Base-by-base conservation (phyloP, 805 yeast species). In the Wickerhamiella azyma region DNA sequence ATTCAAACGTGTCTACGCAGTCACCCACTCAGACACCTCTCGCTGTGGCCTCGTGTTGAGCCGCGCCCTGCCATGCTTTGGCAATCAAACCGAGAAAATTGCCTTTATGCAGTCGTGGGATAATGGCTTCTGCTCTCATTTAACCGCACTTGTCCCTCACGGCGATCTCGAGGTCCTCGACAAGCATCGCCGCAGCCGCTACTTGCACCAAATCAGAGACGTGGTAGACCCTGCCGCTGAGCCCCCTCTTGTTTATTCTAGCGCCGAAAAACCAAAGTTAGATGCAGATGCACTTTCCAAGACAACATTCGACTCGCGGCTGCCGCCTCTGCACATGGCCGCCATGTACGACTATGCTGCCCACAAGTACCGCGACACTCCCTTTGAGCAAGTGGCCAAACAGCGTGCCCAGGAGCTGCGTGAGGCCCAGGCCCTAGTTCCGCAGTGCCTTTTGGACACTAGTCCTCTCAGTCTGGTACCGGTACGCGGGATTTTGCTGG, bases 11-110 rank as follows among this genome's bases (percentile, higher is more conserved):
- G n/a, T 3, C 14, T 39, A 21, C 9, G 19, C n/a, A 3, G 13
- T 9, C 9, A 10, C 17, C 14, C n/a, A 26, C 6, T 11, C 41
- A 5, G n/a, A 26, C 3, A 30, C n/a, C 67, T 67, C 50, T 71
- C 72, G 53, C 62, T 60, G 50, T 33, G 52, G 46, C n/a, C n/a
- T 13, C 8, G 24, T 18, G 11, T 6, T 24, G 13, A 28, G 19
- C 21, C 4, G 16, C 6, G 32, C 39, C 10, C 9, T 26, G 21
- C 21, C 41, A 3, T 33, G 45, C 29, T 33, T 41, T 19, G 18
- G 33, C 24, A 21, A 28, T 4, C 26, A 10, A 10, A 21, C 13
- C n/a, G 41, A 39, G 18, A 39, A 39, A 18, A 30, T 24, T 3
- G n/a, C n/a, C 10, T 39, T 39, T 9, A 10, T 39, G 18, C 24